Conservation (phyloP, 2,329 filamentous ascomycete species). For the Pseudocercospora fijiensis region DNA sequence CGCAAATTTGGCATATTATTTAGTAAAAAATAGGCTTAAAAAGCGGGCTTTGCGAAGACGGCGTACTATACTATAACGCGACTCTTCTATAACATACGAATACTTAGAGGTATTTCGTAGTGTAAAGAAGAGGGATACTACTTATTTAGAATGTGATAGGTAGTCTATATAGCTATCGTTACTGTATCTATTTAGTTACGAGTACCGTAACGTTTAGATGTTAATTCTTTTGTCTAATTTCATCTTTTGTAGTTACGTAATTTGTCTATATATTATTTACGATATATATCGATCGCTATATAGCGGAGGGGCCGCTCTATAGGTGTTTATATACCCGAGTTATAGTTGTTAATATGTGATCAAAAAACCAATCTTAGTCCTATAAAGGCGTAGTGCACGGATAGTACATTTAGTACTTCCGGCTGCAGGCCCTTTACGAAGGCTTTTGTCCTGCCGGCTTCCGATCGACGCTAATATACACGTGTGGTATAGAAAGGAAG, state of each 20-base stretch:
- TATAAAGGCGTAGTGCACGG: background rate
- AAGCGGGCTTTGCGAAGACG: background rate
- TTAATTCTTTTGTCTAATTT: background rate
- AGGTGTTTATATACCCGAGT: background rate
- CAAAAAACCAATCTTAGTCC: background rate
- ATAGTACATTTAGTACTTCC: background rate
- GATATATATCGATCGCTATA: background rate
- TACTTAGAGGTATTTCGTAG: background rate
- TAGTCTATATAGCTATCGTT: background rate
- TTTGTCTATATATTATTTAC: background rate
- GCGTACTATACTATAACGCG: background rate
- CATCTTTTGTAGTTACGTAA: background rate
- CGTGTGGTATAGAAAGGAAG: background rate
- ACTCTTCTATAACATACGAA: background rate
- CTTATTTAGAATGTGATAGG: background rate
- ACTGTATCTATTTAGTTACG: background rate
- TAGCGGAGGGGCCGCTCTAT: background rate
- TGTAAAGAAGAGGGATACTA: background rate
- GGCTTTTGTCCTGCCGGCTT: background rate
- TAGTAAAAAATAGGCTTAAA: background rate
- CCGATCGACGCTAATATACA: background rate
- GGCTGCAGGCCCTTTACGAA: background rate
- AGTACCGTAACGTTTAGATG: background rate
- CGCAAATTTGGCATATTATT: background rate
- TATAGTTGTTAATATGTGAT: background rate